Base-by-base conservation (phyloP, 1,284 basidiomycete species). In the Irpex rosettiformis region DNA sequence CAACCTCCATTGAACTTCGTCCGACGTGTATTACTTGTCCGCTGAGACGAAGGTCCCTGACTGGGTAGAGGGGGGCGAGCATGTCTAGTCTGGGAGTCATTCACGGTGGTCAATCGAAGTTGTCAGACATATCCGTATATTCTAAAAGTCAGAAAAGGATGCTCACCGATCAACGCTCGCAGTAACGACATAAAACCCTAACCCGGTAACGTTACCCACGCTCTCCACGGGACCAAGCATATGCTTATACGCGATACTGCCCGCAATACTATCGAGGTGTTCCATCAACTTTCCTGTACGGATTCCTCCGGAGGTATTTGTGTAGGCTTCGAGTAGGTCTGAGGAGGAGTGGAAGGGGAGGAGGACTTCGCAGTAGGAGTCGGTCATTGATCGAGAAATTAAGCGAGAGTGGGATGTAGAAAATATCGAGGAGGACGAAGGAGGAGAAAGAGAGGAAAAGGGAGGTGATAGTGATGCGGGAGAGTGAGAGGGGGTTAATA, bases 11-110 rank as follows among this genome's bases (percentile, higher is more conserved):
- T 0, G 87, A 90, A 59, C 86, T 89, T 40, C 72, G 78, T 0
- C 91, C 91, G 0, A 88, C 88, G 66, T 88, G 89, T 24, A 91
- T 87, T 22, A 93, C 89, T 66, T 93, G 90, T 0, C 91, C 91
- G 43, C 85, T 86, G 43, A 93, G 75, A 22, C 86, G 79, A 29
- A 93, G 77, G 69, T 93, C 89, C 56, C 86, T 78, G 11, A 79
- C 72, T 5, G 86, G 82, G 58, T 82, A 71, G 10, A 89, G 70
- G 8, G 80, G 75, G 1, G 80, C 73, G 8, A 89, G 71, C 82
- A 88, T 84, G 66, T 89, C 87, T 27, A 89, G 71, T 57, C 86
- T 89, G 52, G 24, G n/a, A n/a, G n/a, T n/a, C n/a, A n/a, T n/a
- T n/a, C n/a, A n/a, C n/a, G n/a, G n/a, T n/a, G n/a, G n/a, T n/a